These are phyloP conservation scores for Comarum palustre DNA, from an alignment of 306 rosid species.

Conservation along the genomic window DNA sequence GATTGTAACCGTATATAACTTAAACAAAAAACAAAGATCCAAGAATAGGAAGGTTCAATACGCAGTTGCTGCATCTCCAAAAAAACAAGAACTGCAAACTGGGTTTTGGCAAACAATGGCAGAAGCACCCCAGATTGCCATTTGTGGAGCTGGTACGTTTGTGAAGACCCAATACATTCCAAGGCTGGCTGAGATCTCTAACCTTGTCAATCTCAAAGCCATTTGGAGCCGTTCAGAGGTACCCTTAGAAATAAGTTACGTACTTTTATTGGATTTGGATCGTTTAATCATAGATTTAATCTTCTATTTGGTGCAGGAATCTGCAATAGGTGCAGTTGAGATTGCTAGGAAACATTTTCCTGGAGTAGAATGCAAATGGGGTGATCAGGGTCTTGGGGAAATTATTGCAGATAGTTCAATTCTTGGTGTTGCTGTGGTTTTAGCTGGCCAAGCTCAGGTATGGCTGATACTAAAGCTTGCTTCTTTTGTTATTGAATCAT, in stretches of 20 bases:
- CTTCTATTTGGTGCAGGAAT: slow-evolving; percentile 37
- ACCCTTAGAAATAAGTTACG: neutral
- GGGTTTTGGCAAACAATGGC: slow-evolving; percentile 35
- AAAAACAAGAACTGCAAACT: neutral
- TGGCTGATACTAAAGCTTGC: neutral
- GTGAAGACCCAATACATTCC: slow-evolving; percentile 83
- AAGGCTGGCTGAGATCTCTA: slow-evolving; percentile 70
- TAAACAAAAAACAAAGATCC: neutral
- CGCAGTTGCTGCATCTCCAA: slow-evolving; percentile 14
- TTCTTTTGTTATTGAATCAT: neutral
- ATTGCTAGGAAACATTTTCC: slow-evolving; percentile 53
- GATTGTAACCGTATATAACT: neutral
- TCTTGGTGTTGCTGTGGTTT: slow-evolving; percentile 76
- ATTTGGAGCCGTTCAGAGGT: slow-evolving; percentile 95
- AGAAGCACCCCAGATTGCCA: slow-evolving; percentile 56
- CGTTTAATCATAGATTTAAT: neutral
- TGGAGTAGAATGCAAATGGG: slow-evolving; percentile 65
- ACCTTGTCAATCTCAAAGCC: slow-evolving; percentile 60
- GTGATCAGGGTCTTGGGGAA: slow-evolving; percentile 67
- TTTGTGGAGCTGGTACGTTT: slow-evolving; percentile 83
- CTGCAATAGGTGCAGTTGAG: slow-evolving; percentile 64
- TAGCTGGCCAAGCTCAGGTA: slow-evolving; percentile 94
- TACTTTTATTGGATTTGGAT: neutral
- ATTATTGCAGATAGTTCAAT: slow-evolving; percentile 60
- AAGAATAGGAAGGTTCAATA: slow-evolving; percentile 4